Evolutionary conservation across 169 alveolate species (phyloP).

Genomic region (Cryptosporidium sp.): DNA sequence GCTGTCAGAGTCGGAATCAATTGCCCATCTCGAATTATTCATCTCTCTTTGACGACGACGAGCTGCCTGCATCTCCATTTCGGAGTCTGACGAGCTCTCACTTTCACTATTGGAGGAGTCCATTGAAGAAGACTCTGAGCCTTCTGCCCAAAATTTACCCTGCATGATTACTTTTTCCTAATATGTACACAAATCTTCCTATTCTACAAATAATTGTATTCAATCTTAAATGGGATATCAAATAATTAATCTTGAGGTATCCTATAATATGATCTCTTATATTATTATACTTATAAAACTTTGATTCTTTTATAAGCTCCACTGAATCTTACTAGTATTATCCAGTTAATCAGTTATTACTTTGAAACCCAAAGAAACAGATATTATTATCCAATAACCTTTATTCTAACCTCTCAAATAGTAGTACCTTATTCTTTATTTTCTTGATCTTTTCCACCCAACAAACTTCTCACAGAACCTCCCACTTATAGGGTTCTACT

Average conservation of each 20-base stretch:
- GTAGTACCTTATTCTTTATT: not conserved
- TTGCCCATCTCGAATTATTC: slow-evolving; percentile 80
- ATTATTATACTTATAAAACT: not conserved
- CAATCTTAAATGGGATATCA: not conserved
- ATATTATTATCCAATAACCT: not conserved
- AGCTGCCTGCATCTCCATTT: slow-evolving; percentile 48
- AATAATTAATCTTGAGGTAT: not conserved
- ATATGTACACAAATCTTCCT: not conserved
- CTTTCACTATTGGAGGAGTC: slow-evolving; percentile 77
- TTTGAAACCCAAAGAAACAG: not conserved
- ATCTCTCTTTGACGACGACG: slow-evolving; percentile 67
- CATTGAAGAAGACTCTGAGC: slow-evolving; percentile 80
- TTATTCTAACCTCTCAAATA: not conserved
- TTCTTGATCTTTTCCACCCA: slow-evolving; percentile 6
- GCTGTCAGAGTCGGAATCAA: slow-evolving; percentile 79
- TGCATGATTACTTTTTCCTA: slow-evolving; percentile 78
- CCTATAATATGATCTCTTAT: not conserved
- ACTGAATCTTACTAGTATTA: not conserved
- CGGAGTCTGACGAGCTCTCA: slow-evolving; percentile 48
- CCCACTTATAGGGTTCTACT: not conserved
- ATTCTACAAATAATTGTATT: too few relatives aligned
- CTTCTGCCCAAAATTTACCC: slow-evolving; percentile 90
- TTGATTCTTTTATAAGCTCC: not conserved
- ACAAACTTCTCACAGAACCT: slow-evolving; percentile 2
- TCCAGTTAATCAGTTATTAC: not conserved